Evolutionary conservation across 352 stramenopile species (phyloP).

Genomic region (Pythium rishiriense): DNA sequence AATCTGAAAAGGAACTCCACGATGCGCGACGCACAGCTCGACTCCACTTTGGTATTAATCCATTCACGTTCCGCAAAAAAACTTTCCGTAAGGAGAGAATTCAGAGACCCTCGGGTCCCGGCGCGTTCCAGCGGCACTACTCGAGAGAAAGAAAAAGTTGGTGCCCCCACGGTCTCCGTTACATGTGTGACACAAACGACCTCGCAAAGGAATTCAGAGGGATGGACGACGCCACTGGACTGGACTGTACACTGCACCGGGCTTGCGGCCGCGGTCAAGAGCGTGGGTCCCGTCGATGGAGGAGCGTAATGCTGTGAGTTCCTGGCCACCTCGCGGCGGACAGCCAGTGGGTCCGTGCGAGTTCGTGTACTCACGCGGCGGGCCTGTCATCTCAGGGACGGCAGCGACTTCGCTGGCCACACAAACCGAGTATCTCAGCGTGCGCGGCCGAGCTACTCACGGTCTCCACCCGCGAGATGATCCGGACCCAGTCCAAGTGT

Average conservation of each 20-base stretch:
- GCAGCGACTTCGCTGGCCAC: neutral
- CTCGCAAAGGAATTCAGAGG: neutral
- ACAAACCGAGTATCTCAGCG: slow-evolving; percentile 13
- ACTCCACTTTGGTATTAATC: neutral
- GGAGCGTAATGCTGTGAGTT: neutral
- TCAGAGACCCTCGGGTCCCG: too few relatives aligned
- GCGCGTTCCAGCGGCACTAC: too few relatives aligned
- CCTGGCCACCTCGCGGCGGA: neutral
- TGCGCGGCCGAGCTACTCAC: slow-evolving; percentile 4
- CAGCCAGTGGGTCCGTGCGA: neutral
- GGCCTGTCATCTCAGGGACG: slow-evolving; percentile 3
- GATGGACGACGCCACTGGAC: neutral
- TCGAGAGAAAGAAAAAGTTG: too few relatives aligned
- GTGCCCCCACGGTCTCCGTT: too few relatives aligned
- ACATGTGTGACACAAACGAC: too few relatives aligned
- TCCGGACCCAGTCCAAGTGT: slow-evolving; percentile 8
- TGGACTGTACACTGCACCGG: too few relatives aligned
- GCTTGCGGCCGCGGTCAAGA: neutral
- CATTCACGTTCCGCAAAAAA: too few relatives aligned
- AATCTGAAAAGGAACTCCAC: too few relatives aligned
- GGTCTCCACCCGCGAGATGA: neutral
- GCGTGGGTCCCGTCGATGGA: too few relatives aligned
- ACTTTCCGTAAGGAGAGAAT: too few relatives aligned
- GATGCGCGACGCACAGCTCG: too few relatives aligned
- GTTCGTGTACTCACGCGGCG: neutral